Percentiles rank a stretch among this genome's conserved stretches.
phyloP scores from a whole-genome alignment of 2,329 filamentous ascomycete genomes.

The Exophiala calicioides region DNA sequence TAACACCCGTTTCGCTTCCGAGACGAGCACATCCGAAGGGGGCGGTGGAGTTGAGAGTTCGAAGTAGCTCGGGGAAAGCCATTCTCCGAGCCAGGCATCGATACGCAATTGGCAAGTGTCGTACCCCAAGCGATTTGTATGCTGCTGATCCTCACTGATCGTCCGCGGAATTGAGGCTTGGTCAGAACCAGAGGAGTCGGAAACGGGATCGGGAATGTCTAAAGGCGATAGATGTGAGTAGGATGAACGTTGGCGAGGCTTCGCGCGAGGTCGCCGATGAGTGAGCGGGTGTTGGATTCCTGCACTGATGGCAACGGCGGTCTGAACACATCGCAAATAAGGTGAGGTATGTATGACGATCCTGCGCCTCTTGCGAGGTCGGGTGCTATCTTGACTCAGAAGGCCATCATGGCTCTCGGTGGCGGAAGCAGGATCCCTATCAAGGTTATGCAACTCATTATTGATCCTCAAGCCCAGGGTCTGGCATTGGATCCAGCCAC shows the following conservation, averaged over 20 bases:
- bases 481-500: conserved; percentile 85
- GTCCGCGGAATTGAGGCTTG: conserved; percentile 4
- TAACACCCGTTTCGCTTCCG: conserved; percentile 82
- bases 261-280: conserved; percentile 29
- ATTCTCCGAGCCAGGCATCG: conserved; percentile 92
- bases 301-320: conserved; percentile 81
- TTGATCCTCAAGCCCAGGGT: conserved; percentile 80
- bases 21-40: conserved; percentile 81
- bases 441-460: conserved; percentile 61
- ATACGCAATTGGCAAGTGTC: conserved; percentile 61
- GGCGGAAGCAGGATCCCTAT: conserved; percentile 36
- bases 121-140: conserved; percentile 23
- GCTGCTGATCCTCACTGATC: conserved; percentile 9
- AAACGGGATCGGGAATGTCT: conserved; percentile 25
- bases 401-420: conserved; percentile 22
- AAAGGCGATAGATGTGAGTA: conserved; percentile 12
- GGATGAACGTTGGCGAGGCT: conserved; percentile 27
- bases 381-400: conserved; percentile 9
- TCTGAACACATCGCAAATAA: conserved; percentile 89
- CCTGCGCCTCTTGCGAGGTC: conserved; percentile 53
- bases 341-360: conserved; percentile 92
- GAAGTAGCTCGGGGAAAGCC: conserved; percentile 91
- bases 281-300: conserved; percentile 63
- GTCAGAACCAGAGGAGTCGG: conserved; percentile 23
- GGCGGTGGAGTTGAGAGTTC: conserved; percentile 89